Conservation (phyloP, 2,329 filamentous ascomycete genomes). For the Karstenula rhodostoma region DNA sequence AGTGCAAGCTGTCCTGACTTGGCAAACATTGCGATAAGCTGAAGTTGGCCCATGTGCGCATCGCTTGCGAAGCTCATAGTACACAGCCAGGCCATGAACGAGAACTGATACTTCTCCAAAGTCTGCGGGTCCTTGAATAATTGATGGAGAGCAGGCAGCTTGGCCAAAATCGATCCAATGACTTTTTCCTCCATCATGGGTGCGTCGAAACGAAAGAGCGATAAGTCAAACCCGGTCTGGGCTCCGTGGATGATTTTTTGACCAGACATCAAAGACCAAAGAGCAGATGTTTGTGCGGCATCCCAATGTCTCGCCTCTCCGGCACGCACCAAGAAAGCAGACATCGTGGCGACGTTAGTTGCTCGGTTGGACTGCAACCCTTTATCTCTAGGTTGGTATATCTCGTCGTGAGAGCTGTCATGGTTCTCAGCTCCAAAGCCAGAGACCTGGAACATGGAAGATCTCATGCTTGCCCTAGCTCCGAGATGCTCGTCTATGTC, state of each 20-base stretch:
- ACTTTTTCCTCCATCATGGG: slow-evolving; percentile 26
- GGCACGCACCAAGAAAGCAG: slow-evolving; percentile 19
- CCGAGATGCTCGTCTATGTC: slow-evolving; percentile 19
- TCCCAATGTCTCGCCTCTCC: slow-evolving; percentile 21
- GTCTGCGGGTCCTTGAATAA: slow-evolving; percentile 24
- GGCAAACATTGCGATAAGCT: slow-evolving; percentile 31
- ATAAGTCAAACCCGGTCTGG: not conserved
- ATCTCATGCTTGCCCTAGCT: slow-evolving; percentile 40
- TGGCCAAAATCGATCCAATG: not conserved
- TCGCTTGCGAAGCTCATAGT: slow-evolving; percentile 30
- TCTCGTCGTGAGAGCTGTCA: slow-evolving; percentile 24
- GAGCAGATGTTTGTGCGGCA: not conserved
- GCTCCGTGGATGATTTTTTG: slow-evolving; percentile 11
- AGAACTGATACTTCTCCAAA: slow-evolving; percentile 22
- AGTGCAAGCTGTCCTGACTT: slow-evolving; percentile 13
- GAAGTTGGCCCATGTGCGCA: slow-evolving; percentile 30
- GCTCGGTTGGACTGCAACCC: slow-evolving; percentile 16
- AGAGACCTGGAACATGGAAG: slow-evolving; percentile 34
- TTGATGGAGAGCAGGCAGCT: slow-evolving; percentile 14
- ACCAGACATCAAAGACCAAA: not conserved
- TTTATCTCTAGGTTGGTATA: slow-evolving; percentile 31
- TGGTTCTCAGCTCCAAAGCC: slow-evolving; percentile 44
- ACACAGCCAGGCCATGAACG: slow-evolving; percentile 34
- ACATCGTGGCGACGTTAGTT: slow-evolving; percentile 26
- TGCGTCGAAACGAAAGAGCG: slow-evolving; percentile 28